A percentile compares a stretch with the other conserved stretches of the same genome.
These are phyloP conservation scores for Rhizopus delemar DNA, from an alignment of 371 early-diverging fungal genomes.

Conservation along the genomic window DNA sequence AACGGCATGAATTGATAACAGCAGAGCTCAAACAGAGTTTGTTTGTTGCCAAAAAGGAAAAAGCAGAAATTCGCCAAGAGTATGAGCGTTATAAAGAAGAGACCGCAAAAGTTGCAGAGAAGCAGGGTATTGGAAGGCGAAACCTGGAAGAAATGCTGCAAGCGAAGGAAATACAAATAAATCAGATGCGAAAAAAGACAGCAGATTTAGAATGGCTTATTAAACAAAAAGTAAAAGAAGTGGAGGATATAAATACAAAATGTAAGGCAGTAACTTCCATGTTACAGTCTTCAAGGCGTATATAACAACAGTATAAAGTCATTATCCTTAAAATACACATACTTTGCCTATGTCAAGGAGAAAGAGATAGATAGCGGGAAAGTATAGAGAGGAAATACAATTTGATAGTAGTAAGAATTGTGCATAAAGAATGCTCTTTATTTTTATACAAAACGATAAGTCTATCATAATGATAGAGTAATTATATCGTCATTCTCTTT, in stretches of 20 bases:
- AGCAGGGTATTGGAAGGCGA: constrained; percentile 13
- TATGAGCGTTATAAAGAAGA: not conserved
- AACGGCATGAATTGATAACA: too few species aligned
- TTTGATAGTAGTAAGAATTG: too few species aligned
- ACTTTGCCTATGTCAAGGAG: too few species aligned
- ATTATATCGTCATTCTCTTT: too few species aligned
- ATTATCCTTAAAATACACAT: too few species aligned
- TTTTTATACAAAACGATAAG: too few species aligned
- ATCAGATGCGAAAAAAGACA: not conserved
- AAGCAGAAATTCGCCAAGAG: not conserved
- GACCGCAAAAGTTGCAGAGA: not conserved
- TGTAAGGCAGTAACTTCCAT: not conserved
- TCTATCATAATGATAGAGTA: too few species aligned
- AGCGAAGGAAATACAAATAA: constrained; percentile 1
- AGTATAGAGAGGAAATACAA: too few species aligned
- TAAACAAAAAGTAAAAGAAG: not conserved
- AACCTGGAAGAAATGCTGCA: constrained; percentile 10
- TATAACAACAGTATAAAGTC: too few species aligned
- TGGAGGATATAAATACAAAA: not conserved
- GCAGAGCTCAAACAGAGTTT: not conserved
- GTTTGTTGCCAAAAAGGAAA: not conserved
- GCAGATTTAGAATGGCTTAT: constrained; percentile 1
- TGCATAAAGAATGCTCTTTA: too few species aligned
- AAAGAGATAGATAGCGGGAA: too few species aligned
- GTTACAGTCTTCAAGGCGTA: too few species aligned